Conservation (phyloP, 805 yeast species). For the Wickerhamomyces alni region DNA sequence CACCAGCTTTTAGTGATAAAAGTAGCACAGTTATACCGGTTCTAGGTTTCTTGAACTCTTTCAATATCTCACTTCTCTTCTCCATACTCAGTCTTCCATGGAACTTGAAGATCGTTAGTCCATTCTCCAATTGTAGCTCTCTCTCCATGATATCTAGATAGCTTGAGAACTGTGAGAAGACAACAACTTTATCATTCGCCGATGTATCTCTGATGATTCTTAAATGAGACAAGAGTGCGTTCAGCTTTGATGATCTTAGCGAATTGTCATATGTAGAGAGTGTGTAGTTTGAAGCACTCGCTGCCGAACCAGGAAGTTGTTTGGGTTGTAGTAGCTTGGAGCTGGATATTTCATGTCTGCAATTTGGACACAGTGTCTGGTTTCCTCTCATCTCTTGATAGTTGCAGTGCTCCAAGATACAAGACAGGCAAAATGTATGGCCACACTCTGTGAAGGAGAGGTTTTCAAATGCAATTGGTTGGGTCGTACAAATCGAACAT, state of each 20-base stretch:
- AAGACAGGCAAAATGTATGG: conserved; percentile 71
- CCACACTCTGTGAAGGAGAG: conserved; percentile 70
- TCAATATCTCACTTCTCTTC: conserved; percentile 57
- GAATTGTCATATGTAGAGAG: conserved; percentile 21
- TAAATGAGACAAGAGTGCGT: conserved; percentile 60
- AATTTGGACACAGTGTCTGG: conserved; percentile 64
- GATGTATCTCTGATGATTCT: conserved; percentile 45
- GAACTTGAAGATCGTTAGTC: conserved; percentile 58
- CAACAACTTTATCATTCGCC: conserved; percentile 70
- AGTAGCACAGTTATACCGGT: conserved; percentile 44
- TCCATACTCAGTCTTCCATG: conserved; percentile 74
- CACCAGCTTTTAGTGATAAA: conserved; percentile 85
- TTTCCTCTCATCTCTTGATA: conserved; percentile 49
- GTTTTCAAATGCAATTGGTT: conserved; percentile 49
- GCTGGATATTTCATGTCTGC: conserved; percentile 52
- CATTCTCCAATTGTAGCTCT: conserved; percentile 45
- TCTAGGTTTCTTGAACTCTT: conserved; percentile 40
- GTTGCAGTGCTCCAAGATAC: conserved; percentile 68
- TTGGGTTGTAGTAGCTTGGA: conserved; percentile 33
- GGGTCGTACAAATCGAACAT: conserved; percentile 80
- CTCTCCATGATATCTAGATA: conserved; percentile 69
- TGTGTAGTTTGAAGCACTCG: conserved; percentile 1
- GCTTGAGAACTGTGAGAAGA: conserved; percentile 86
- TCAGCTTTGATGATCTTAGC: conserved; percentile 62
- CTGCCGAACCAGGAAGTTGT: too few species aligned